Evolutionary conservation across 78 protist species (phyloP), one percentile per base, ranked within the genome.

Genomic region (Polysphondylium violaceum): DNA sequence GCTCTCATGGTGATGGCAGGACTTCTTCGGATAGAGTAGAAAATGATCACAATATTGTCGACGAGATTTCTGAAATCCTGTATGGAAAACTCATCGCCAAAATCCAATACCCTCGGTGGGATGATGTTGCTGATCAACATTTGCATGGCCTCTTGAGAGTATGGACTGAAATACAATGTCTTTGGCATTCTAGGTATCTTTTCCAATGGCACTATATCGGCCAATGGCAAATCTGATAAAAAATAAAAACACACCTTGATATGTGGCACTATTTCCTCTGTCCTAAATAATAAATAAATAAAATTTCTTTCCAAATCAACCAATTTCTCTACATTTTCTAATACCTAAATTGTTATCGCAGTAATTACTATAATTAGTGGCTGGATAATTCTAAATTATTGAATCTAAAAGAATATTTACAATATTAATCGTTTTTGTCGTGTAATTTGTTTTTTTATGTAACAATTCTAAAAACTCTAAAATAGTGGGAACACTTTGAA

Each of bases 391-490:
- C n/a, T n/a, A n/a, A n/a, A 50, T 2, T 19, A 50, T 50, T 50
- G 17, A 2, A 50, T 50, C 12, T 47, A 12, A 12, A 47, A 7
- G 11, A 47, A 47, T 2, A 50, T 19, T 19, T 50, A 50, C 29
- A 8, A 61, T 61, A 61, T 40, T 61, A 61, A 61, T 61, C 2
- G 69, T 61, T 61, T 61, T 31, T 25, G 27, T 61, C 11, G 69
- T 61, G 27, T 35, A 61, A n/a, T n/a, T n/a, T 14, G 69, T 40
- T 61, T 61, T 61, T 31, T 61, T 40, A 61, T 61, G 31, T 33
- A 61, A 31, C 16, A 31, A 35, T 29, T 61, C 19, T 17, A 61
- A 21, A 35, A 61, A 33, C 17, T 61, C 69, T 1, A 40, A 61
- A 17, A 61, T 23, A 33, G 69, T 0, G 69, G 69, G 27, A 29